phyloP scores from a whole-genome alignment of 495 filamentous ascomycete species.

The Annulohypoxylon maeteangense region DNA sequence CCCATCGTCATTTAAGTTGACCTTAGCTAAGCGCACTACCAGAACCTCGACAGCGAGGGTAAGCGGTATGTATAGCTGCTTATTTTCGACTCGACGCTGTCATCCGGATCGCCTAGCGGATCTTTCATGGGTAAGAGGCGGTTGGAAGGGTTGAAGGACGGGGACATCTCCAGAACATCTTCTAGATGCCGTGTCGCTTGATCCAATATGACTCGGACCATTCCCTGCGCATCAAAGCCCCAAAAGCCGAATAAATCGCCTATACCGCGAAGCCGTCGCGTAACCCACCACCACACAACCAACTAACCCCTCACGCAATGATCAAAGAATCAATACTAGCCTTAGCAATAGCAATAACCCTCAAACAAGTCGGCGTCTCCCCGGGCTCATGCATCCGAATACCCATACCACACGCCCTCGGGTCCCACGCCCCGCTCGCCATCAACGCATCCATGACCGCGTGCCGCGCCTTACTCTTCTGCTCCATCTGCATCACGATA shows the following conservation, averaged over 20 bases:
- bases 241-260: too few species aligned
- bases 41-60: not conserved
- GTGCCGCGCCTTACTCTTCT: constrained; percentile 55
- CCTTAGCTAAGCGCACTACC: not conserved
- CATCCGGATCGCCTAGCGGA: not conserved
- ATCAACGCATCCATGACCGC: constrained; percentile 51
- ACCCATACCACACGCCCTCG: constrained; percentile 18
- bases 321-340: constrained; percentile 57
- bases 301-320: constrained; percentile 53
- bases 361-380: constrained; percentile 54
- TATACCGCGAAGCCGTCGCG: too few species aligned
- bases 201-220: too few species aligned
- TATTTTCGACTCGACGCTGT: not conserved
- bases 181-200: too few species aligned
- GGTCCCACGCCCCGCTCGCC: constrained; percentile 40
- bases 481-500: constrained; percentile 62
- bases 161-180: too few species aligned
- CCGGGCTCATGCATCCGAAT: constrained; percentile 28
- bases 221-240: too few species aligned
- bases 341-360: constrained; percentile 62
- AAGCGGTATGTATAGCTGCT: not conserved
- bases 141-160: too few species aligned
- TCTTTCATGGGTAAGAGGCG: not conserved
- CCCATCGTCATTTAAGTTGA: not conserved
- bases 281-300: not conserved